These are phyloP conservation scores for Hyphodiscus hymeniophilus DNA, from an alignment of 495 filamentous ascomycete species.

Conservation along the genomic window DNA sequence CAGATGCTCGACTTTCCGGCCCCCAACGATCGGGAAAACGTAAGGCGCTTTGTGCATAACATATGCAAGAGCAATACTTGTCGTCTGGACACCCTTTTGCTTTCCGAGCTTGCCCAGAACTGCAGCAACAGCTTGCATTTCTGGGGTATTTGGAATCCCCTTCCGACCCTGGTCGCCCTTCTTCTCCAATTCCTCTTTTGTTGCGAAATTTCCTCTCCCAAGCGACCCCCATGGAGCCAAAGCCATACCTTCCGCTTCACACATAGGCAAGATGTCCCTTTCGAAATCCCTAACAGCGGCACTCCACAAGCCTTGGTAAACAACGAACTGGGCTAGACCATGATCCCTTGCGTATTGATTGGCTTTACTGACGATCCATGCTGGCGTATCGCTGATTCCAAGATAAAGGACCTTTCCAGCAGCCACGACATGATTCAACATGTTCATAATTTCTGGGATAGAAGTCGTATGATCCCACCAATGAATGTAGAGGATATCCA, in stretches of 20 bases:
- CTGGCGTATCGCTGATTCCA: slow-evolving; percentile 56
- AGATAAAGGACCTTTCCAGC: slow-evolving; percentile 62
- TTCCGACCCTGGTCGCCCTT: slow-evolving; percentile 40
- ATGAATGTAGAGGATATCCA: slow-evolving; percentile 56
- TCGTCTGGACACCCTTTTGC: slow-evolving; percentile 38
- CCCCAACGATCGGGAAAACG: too few relatives aligned
- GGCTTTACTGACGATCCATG: slow-evolving; percentile 60
- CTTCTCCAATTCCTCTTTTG: slow-evolving; percentile 25
- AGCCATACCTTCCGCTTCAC: slow-evolving; percentile 56
- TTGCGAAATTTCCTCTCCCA: slow-evolving; percentile 52
- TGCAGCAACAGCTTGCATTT: slow-evolving; percentile 1
- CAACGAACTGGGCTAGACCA: slow-evolving; percentile 51
- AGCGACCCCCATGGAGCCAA: slow-evolving; percentile 54
- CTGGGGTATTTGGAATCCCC: background rate
- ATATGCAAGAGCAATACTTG: slow-evolving; percentile 60
- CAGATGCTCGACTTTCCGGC: background rate
- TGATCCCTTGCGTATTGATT: slow-evolving; percentile 60
- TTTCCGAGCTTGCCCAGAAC: slow-evolving; percentile 50
- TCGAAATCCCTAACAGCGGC: slow-evolving; percentile 54
- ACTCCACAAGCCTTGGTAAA: slow-evolving; percentile 59
- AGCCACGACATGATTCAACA: slow-evolving; percentile 49
- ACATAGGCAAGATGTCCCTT: slow-evolving; percentile 62
- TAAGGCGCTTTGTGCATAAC: slow-evolving; percentile 62
- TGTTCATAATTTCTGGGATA: slow-evolving; percentile 62
- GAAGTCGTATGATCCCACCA: slow-evolving; percentile 43